Conservation (phyloP, 2,329 filamentous ascomycete species). For the Verticillium isaacii region DNA sequence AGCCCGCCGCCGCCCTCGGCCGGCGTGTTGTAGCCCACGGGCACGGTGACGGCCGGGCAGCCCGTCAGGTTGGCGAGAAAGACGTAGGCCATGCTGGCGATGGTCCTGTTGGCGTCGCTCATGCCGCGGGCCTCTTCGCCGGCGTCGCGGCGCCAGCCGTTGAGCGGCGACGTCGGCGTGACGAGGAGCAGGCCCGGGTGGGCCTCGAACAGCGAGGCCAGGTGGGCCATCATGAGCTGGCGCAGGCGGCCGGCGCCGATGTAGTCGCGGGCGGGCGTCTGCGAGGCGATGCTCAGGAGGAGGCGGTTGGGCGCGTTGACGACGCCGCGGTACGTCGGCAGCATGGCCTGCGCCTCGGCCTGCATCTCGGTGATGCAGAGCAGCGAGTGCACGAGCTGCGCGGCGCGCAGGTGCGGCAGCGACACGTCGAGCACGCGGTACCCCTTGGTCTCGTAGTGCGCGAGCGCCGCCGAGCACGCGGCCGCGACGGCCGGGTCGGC, state of each 20-base stretch:
- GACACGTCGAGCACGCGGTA: conserved; percentile 53
- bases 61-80: conserved; percentile 83
- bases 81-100: conserved; percentile 81
- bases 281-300: conserved; percentile 58
- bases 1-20: conserved; percentile 45
- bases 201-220: conserved; percentile 63
- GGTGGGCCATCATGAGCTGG: conserved; percentile 71
- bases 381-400: conserved; percentile 70
- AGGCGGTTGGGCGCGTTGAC: conserved; percentile 62
- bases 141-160: conserved; percentile 63
- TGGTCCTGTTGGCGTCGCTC: conserved; percentile 65
- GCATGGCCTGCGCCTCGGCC: conserved; percentile 20
- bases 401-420: conserved; percentile 64
- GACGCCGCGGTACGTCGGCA: conserved; percentile 36
- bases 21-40: conserved; percentile 66
- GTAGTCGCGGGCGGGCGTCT: conserved; percentile 65
- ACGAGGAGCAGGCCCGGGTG: conserved; percentile 75
- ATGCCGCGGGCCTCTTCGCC: conserved; percentile 65
- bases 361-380: conserved; percentile 72
- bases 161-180: conserved; percentile 70
- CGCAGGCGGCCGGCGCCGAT: conserved; percentile 70
- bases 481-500: conserved; percentile 58
- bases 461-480: conserved; percentile 58
- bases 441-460: conserved; percentile 47
- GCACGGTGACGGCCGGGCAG: conserved; percentile 68